These are phyloP conservation scores for Vaccinium myrtillus DNA, from an alignment of 148 eudicot genomes.

Conservation along the genomic window DNA sequence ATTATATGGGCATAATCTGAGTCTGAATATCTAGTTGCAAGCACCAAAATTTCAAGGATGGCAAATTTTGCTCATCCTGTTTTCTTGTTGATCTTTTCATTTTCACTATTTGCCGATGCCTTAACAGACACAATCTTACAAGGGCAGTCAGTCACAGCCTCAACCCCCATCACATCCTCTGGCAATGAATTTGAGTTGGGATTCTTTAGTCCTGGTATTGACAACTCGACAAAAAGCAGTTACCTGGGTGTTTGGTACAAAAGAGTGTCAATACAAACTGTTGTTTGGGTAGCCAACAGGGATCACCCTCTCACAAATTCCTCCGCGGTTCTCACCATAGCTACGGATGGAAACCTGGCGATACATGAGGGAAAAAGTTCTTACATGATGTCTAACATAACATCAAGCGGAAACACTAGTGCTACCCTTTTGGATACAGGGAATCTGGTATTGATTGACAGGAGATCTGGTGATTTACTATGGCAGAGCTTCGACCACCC, in stretches of 20 bases:
- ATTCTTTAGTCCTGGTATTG: not conserved
- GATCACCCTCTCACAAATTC: constrained; percentile 23
- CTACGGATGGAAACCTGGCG: constrained; percentile 12
- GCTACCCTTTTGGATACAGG: not conserved
- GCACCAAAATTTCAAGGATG: not conserved
- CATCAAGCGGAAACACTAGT: constrained; percentile 13
- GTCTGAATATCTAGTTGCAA: not conserved
- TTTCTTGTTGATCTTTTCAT: not conserved
- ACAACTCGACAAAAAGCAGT: constrained; percentile 20
- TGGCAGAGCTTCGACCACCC: not conserved
- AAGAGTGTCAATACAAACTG: not conserved
- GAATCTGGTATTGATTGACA: not conserved
- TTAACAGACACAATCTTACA: constrained; percentile 3
- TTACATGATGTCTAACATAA: not conserved
- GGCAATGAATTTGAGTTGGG: not conserved
- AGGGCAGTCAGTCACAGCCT: constrained; percentile 1
- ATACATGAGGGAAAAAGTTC: not conserved
- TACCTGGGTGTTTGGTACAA: not conserved
- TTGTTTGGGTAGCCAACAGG: constrained; percentile 11
- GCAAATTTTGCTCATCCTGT: not conserved
- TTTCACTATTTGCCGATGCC: not conserved
- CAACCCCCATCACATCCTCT: not conserved
- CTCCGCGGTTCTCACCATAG: constrained; percentile 20
- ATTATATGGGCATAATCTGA: not conserved
- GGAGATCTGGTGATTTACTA: not conserved